Conservation (phyloP, 2,329 filamentous ascomycete genomes). For the Colletotrichum magnum region DNA sequence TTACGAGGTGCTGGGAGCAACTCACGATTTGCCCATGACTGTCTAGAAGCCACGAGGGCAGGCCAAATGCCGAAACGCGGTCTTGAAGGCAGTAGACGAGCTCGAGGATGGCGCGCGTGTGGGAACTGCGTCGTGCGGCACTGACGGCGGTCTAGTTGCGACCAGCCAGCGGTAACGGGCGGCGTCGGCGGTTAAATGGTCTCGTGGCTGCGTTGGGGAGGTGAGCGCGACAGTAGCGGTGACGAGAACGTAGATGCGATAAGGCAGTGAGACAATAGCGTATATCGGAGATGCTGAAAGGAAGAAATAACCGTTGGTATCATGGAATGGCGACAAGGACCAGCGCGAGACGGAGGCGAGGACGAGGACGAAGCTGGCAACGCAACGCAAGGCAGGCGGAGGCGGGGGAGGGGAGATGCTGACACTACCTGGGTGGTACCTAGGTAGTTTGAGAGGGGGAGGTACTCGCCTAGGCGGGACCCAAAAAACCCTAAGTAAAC, state of each 20-base stretch:
- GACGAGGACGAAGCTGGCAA: constrained; percentile 26
- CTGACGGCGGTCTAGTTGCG: constrained; percentile 9
- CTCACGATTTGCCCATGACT: constrained; percentile 65
- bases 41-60: constrained; percentile 18
- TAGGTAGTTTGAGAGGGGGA: background rate
- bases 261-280: background rate
- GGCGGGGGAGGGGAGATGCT: constrained; percentile 36
- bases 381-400: constrained; percentile 21
- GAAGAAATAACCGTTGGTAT: background rate
- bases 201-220: constrained; percentile 16
- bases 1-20: constrained; percentile 1
- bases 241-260: background rate
- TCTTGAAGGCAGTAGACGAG: background rate
- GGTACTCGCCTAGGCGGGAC: background rate
- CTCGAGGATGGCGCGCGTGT: constrained; percentile 11
- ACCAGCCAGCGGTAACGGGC: constrained; percentile 7
- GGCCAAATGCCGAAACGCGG: background rate
- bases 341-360: constrained; percentile 9
- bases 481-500: too few relatives aligned
- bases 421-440: background rate
- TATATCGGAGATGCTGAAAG: background rate
- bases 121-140: constrained; percentile 1
- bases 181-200: constrained; percentile 15
- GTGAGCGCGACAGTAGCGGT: background rate
- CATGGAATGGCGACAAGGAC: background rate